Percentiles rank a stretch among this genome's conserved stretches.
Conservation (phyloP, 345 rosid species). For the Citrus medica region DNA sequence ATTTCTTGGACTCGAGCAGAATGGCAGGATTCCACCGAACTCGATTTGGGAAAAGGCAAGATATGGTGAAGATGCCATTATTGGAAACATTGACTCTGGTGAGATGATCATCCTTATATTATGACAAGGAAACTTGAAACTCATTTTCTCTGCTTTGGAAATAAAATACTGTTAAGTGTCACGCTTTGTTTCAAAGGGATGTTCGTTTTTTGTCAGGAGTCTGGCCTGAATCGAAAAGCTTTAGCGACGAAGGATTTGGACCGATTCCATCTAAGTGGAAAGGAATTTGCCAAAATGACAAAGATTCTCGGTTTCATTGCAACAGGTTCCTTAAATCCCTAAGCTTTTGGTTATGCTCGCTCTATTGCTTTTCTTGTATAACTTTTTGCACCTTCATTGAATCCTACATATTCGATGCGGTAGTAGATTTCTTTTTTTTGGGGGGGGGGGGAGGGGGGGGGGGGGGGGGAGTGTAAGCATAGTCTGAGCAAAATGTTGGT, state of each 20-base stretch:
- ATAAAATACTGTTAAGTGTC: background rate
- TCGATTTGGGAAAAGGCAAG: constrained; percentile 72
- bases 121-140: too few species aligned
- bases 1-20: constrained; percentile 61
- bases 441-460: too few species aligned
- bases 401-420: too few species aligned
- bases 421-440: too few species aligned
- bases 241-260: constrained; percentile 73
- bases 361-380: background rate
- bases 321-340: constrained; percentile 43
- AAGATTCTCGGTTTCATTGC: constrained; percentile 55
- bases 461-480: too few species aligned
- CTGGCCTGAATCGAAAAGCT: constrained; percentile 94
- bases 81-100: constrained; percentile 93
- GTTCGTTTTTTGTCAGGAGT: constrained; percentile 42
- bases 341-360: background rate
- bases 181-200: background rate
- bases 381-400: too few species aligned
- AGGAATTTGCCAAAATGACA: constrained; percentile 68
- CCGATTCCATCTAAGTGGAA: constrained; percentile 85
- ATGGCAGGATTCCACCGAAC: constrained; percentile 32
- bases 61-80: constrained; percentile 70
- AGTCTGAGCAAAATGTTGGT: background rate
- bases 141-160: background rate
- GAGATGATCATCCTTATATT: background rate